Conservation (phyloP, 495 filamentous ascomycete genomes). For the Parachaetomium inaequale region DNA sequence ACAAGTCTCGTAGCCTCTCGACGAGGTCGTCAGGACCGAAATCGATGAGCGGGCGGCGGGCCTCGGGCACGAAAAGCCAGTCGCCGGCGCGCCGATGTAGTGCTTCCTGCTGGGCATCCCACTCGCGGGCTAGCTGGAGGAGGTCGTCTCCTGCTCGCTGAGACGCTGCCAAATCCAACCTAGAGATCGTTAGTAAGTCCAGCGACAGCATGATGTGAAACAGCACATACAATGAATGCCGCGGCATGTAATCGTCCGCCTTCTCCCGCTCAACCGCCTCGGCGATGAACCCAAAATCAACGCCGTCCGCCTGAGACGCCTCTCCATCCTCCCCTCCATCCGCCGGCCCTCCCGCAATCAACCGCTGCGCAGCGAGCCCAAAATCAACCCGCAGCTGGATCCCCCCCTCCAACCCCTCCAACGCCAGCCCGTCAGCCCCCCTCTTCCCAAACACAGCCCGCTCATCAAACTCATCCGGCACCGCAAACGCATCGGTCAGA, state of each 20-base stretch:
- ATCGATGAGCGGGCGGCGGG: slow-evolving; percentile 13
- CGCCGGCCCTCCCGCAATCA: neutral
- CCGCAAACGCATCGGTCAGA: slow-evolving; percentile 24
- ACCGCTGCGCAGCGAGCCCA: slow-evolving; percentile 13
- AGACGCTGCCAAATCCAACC: slow-evolving; percentile 20
- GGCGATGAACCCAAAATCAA: slow-evolving; percentile 14
- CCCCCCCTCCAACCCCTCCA: neutral
- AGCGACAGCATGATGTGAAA: neutral
- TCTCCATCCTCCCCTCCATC: neutral
- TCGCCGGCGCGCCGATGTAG: slow-evolving; percentile 13
- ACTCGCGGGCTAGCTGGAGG: slow-evolving; percentile 20
- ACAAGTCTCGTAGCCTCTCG: slow-evolving; percentile 11
- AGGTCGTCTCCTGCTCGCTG: neutral
- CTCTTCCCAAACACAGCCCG: slow-evolving; percentile 8
- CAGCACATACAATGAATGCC: slow-evolving; percentile 23
- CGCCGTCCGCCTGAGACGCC: neutral
- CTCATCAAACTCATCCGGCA: slow-evolving; percentile 32
- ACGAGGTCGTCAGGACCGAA: slow-evolving; percentile 21
- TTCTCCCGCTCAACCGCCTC: slow-evolving; percentile 18
- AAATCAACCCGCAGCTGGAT: slow-evolving; percentile 7
- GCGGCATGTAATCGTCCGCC: slow-evolving; percentile 26
- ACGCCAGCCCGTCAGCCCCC: neutral
- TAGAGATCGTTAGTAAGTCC: slow-evolving; percentile 14
- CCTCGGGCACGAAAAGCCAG: slow-evolving; percentile 14
- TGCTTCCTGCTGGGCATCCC: slow-evolving; percentile 19